Evolutionary conservation across 2,329 filamentous ascomycete genomes (phyloP).

Genomic region (Aspergillus carbonarius): DNA sequence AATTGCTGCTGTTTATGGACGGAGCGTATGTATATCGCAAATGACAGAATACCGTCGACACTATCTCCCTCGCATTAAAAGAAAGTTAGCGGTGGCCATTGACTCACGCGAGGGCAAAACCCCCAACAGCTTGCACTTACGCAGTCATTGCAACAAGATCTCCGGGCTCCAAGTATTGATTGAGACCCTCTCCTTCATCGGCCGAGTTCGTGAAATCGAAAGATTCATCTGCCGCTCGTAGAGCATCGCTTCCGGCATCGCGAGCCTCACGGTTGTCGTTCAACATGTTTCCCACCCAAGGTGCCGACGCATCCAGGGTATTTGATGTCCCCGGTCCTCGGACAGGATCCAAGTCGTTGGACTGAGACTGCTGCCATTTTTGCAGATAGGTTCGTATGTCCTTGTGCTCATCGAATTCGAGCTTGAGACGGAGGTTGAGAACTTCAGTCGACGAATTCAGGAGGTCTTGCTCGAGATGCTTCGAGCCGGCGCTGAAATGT

Average conservation of each 20-base stretch:
- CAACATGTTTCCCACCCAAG: conserved; percentile 34
- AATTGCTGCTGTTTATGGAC: conserved; percentile 44
- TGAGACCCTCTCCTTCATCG: conserved; percentile 31
- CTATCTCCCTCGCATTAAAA: conserved; percentile 1
- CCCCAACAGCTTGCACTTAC: conserved; percentile 22
- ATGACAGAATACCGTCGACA: conserved; percentile 28
- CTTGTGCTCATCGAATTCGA: conserved; percentile 37
- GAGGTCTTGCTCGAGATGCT: conserved; percentile 4
- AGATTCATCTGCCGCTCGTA: conserved; percentile 26
- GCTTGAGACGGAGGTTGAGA: conserved; percentile 29
- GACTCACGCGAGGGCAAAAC: not conserved
- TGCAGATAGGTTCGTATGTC: conserved; percentile 44
- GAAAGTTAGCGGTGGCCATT: not conserved
- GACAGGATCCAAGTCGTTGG: conserved; percentile 32
- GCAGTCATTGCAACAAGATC: conserved; percentile 40
- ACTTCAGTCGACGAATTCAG: conserved; percentile 15
- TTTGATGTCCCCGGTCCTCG: conserved; percentile 22
- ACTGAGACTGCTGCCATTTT: conserved; percentile 39
- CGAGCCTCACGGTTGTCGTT: conserved; percentile 31
- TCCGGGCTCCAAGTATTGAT: conserved; percentile 39
- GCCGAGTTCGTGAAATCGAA: conserved; percentile 26
- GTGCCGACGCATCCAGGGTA: conserved; percentile 7
- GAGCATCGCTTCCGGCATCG: conserved; percentile 28
- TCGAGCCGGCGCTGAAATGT: not conserved
- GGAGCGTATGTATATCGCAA: conserved; percentile 44